Percentiles rank a stretch among this genome's conserved stretches.
phyloP scores from a whole-genome alignment of 2,329 filamentous ascomycete genomes.

The Aspergillus ruber region DNA sequence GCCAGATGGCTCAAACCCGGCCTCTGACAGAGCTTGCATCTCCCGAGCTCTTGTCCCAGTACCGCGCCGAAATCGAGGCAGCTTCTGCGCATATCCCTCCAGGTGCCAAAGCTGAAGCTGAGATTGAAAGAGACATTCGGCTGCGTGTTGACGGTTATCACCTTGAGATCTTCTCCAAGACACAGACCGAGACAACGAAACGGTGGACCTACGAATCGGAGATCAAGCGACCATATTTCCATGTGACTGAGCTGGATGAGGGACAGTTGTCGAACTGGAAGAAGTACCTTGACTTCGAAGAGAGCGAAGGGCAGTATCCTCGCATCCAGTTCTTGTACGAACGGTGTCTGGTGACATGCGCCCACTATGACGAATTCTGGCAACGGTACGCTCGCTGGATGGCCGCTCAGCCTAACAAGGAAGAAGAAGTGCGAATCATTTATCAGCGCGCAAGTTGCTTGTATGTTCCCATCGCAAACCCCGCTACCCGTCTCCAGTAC shows the following conservation, averaged over 20 bases:
- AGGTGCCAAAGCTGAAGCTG: constrained; percentile 59
- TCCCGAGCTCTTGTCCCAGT: constrained; percentile 59
- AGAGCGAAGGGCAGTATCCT: constrained; percentile 68
- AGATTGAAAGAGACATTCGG: constrained; percentile 77
- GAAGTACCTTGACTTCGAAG: constrained; percentile 95
- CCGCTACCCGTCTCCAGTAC: constrained; percentile 79
- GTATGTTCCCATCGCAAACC: constrained; percentile 79
- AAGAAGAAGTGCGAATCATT: constrained; percentile 86
- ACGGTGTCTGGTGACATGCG: constrained; percentile 84
- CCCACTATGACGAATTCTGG: constrained; percentile 97
- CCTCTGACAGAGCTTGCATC: constrained; percentile 69
- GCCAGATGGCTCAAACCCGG: constrained; percentile 64
- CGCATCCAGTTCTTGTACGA: constrained; percentile 84
- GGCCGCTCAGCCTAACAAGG: constrained; percentile 69
- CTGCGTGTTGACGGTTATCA: constrained; percentile 72
- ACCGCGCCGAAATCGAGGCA: constrained; percentile 64
- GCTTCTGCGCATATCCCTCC: constrained; percentile 38
- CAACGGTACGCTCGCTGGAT: constrained; percentile 96
- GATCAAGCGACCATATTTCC: constrained; percentile 94
- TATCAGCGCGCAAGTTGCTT: constrained; percentile 80
- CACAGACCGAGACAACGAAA: constrained; percentile 82
- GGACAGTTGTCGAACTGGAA: constrained; percentile 82
- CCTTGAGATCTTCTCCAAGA: constrained; percentile 71
- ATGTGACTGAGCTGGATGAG: constrained; percentile 86
- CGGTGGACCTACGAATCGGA: constrained; percentile 93